These are phyloP conservation scores for Graphiopsis chlorocephala DNA, from an alignment of 2,329 filamentous ascomycete genomes.

Conservation along the genomic window DNA sequence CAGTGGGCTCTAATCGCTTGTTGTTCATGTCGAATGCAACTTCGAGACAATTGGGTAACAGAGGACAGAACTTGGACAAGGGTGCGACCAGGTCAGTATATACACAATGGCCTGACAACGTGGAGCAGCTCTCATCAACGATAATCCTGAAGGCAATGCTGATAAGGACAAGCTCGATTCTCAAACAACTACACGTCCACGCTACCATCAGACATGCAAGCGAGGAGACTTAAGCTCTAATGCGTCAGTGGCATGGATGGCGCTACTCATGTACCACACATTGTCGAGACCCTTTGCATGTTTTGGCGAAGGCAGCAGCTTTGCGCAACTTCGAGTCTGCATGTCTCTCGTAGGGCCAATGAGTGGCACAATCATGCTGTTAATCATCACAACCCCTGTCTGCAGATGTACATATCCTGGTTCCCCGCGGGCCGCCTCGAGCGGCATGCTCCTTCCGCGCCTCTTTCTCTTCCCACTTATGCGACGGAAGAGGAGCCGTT, in stretches of 20 bases:
- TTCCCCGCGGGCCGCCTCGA: slow-evolving; percentile 1
- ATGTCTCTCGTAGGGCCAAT: background rate
- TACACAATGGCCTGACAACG: background rate
- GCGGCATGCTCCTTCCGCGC: slow-evolving; percentile 2
- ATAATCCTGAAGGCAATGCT: background rate
- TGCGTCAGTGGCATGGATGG: background rate
- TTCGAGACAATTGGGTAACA: background rate
- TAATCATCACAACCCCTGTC: slow-evolving; percentile 5
- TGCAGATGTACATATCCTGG: slow-evolving; percentile 2
- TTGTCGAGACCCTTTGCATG: background rate
- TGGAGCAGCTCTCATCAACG: background rate
- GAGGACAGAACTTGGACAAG: background rate
- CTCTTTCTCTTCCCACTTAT: background rate
- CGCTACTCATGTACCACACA: background rate
- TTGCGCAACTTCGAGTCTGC: background rate
- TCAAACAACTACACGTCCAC: background rate
- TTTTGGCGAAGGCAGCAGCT: background rate
- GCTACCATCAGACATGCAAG: background rate
- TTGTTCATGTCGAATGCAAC: background rate
- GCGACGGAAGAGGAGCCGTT: background rate
- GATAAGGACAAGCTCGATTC: background rate
- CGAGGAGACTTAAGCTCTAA: background rate
- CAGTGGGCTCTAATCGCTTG: background rate
- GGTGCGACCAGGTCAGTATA: background rate
- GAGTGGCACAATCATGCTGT: background rate